Percentiles rank a stretch among this genome's conserved stretches.
These are phyloP conservation scores for Nannizziopsis barbatae DNA, from an alignment of 2,329 filamentous ascomycete genomes.

Conservation along the genomic window DNA sequence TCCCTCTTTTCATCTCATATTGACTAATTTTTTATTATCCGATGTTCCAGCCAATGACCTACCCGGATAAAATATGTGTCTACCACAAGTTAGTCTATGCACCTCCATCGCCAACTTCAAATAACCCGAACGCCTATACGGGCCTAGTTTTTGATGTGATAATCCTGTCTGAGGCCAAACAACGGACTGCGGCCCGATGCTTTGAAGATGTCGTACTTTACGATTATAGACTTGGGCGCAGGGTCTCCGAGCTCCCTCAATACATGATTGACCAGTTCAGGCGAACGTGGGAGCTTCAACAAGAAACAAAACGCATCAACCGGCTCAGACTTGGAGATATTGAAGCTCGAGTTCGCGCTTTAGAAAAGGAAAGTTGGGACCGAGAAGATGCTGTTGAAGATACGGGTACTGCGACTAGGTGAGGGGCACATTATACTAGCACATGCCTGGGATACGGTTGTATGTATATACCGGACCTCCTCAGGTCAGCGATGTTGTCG, in stretches of 20 bases:
- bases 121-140: conserved; percentile 22
- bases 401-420: conserved; percentile 36
- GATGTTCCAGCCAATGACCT: conserved; percentile 58
- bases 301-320: conserved; percentile 45
- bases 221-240: conserved; percentile 53
- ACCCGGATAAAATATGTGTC: conserved; percentile 70
- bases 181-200: conserved; percentile 60
- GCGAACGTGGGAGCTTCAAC: conserved; percentile 50
- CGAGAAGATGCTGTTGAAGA: conserved; percentile 60
- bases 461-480: not conserved
- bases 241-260: conserved; percentile 42
- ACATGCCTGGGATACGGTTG: not conserved
- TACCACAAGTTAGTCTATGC: conserved; percentile 57
- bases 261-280: conserved; percentile 54
- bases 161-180: conserved; percentile 64
- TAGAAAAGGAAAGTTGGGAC: conserved; percentile 70
- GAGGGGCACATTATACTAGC: not conserved
- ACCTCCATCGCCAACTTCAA: conserved; percentile 25
- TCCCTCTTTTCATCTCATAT: not conserved
- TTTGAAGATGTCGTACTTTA: conserved; percentile 71
- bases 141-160: conserved; percentile 43
- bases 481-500: not conserved
- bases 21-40: not conserved
- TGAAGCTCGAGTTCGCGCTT: conserved; percentile 44
- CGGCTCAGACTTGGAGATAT: conserved; percentile 46